Evolutionary conservation across 495 filamentous ascomycete genomes (phyloP), one percentile per base, ranked within the genome.

Genomic region (Trichoderma virens): DNA sequence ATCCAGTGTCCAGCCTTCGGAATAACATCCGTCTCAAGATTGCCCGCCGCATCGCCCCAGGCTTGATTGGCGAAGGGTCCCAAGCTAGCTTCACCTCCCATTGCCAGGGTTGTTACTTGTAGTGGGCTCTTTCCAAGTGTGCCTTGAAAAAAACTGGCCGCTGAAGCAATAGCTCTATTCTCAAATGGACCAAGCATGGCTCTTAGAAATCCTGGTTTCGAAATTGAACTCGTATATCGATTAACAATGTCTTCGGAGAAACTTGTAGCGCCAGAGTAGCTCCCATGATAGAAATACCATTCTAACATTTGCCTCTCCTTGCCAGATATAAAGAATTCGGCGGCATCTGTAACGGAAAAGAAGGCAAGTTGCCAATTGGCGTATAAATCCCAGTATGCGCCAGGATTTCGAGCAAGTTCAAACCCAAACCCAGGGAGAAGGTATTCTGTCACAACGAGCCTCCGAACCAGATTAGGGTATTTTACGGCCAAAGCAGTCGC

Each of bases 261-360:
- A 0, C 65, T 30, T n/a, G 65, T 62, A 39, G 41, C 60, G 5
- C 68, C 65, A 3, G 68, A 60, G 54, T 77, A 77, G n/a, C 64
- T 67, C 5, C 63, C 66, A 62, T 79, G 73, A 68, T 71, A 78
- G 67, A 79, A 78, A 64, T 77, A 79, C 78, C 78, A 79, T 20
- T 61, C 59, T 6, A 80, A 70, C 64, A 79, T 75, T 35, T 73
- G 66, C 62, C 62, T 68, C 65, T 78, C 77, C 9, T 70, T 64
- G 1, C 76, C 77, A 4, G 62, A 59, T 61, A 80, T 71, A 51
- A 80, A 72, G 63, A 73, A 78, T 64, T 74, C 69, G 16, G 77
- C 76, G 0, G 72, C 73, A 51, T 80, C 78, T 0, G 75, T 73
- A 30, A 79, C 71, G 60, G 66, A 65, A 69, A 78, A 80, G 70